These are phyloP conservation scores for Volvariella surrecta DNA, from an alignment of 1,284 basidiomycete genomes.

Conservation along the genomic window DNA sequence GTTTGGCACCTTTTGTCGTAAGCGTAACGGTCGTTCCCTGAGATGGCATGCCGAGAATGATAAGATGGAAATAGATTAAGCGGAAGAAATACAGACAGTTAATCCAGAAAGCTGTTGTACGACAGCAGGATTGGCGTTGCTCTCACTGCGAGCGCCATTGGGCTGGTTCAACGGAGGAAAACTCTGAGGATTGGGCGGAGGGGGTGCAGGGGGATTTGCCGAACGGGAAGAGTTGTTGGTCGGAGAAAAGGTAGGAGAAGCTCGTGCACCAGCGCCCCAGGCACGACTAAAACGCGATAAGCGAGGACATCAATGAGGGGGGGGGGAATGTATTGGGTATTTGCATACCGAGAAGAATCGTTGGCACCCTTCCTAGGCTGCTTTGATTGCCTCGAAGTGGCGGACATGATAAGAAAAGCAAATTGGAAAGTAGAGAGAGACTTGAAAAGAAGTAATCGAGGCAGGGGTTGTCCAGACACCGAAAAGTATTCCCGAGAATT, in stretches of 20 bases:
- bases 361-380: slow-evolving; percentile 46
- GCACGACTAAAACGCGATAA: slow-evolving; percentile 38
- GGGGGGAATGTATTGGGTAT: slow-evolving; percentile 5
- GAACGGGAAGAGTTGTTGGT: slow-evolving; percentile 38
- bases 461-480: slow-evolving; percentile 30
- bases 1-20: slow-evolving; percentile 54
- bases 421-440: slow-evolving; percentile 21
- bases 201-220: slow-evolving; percentile 28
- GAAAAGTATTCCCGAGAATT: slow-evolving; percentile 19
- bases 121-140: slow-evolving; percentile 39
- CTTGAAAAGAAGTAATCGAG: slow-evolving; percentile 19
- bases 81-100: slow-evolving; percentile 39
- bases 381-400: slow-evolving; percentile 52
- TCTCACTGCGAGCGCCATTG: slow-evolving; percentile 39
- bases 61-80: slow-evolving; percentile 8
- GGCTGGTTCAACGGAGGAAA: slow-evolving; percentile 44
- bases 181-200: slow-evolving; percentile 23
- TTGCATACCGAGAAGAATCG: slow-evolving; percentile 48
- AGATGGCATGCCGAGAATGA: slow-evolving; percentile 1
- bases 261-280: slow-evolving; percentile 51
- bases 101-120: slow-evolving; percentile 55
- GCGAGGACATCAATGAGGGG: slow-evolving; percentile 9
- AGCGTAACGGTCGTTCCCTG: slow-evolving; percentile 72
- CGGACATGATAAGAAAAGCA: slow-evolving; percentile 37
- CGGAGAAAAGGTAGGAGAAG: slow-evolving; percentile 60